These are phyloP conservation scores for Dipteronia dyeriana DNA, from an alignment of 345 rosid species.

Conservation along the genomic window DNA sequence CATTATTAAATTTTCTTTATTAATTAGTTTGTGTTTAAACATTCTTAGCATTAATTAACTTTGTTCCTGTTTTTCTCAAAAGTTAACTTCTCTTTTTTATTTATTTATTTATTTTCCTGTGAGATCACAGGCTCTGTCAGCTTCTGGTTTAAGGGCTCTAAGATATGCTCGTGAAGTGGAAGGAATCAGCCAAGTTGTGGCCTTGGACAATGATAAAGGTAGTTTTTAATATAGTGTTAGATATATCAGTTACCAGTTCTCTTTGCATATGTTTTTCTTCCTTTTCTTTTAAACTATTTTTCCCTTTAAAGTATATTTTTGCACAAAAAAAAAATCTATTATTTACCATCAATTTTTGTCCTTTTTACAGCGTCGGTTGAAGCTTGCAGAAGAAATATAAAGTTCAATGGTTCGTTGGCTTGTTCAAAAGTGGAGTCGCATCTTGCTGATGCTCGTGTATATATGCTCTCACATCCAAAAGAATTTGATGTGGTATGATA, in stretches of 20 bases:
- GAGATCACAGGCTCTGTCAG: conserved; percentile 77
- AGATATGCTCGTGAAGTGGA: conserved; percentile 95
- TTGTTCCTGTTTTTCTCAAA: conserved; percentile 16
- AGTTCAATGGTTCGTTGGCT: conserved; percentile 89
- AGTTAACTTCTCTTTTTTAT: background rate
- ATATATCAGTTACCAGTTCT: background rate
- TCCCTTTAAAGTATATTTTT: background rate
- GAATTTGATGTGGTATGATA: conserved; percentile 91
- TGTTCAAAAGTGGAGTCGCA: conserved; percentile 88
- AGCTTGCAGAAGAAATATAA: conserved; percentile 89
- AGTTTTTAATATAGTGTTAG: background rate
- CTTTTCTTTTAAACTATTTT: background rate
- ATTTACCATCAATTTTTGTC: background rate
- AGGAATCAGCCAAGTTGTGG: conserved; percentile 91
- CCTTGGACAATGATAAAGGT: conserved; percentile 97
- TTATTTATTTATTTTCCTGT: conserved; percentile 18
- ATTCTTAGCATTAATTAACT: conserved; percentile 2
- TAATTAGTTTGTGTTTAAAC: background rate
- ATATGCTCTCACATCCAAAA: conserved; percentile 93
- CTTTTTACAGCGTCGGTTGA: conserved; percentile 71
- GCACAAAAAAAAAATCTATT: background rate
- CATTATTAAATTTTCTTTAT: background rate
- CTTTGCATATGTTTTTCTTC: background rate
- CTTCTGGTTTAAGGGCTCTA: conserved; percentile 92
- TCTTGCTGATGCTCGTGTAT: conserved; percentile 93